Evolutionary conservation across 2,329 filamentous ascomycete genomes (phyloP), one percentile per base, ranked within the genome.

Genomic region (Podosphaera leucotricha): DNA sequence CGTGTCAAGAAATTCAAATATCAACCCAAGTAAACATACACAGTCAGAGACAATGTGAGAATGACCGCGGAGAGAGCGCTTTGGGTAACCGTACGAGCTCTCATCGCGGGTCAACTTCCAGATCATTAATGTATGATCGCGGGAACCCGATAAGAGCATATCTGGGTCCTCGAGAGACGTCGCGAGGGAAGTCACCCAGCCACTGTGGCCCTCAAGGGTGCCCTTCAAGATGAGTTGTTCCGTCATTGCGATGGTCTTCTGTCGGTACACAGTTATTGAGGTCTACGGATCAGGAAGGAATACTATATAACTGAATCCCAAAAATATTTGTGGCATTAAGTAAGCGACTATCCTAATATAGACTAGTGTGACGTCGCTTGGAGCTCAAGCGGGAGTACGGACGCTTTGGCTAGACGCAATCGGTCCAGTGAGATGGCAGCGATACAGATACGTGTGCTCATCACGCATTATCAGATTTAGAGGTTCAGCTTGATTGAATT

Each of bases 31-130:
- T 47, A 52, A 62, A 81, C 83, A 60, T 90, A 92, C 90, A 71
- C 90, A 95, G 80, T 98, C 90, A 66, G 90, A 95, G 64, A 98
- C 86, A 66, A 98, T 98, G 80, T 98, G 90, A 54, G 86, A 94
- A 77, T 98, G 90, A 62, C 90, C 90, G 71, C 92, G 80, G 58
- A 98, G 85, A 64, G 84, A 92, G 70, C 90, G 80, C 79, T 98
- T 95, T 63, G 90, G 90, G 76, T 93, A 93, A 60, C 90, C 90
- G 75, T 95, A 98, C 64, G 83, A 80, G 65, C 78, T 77, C 72
- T 95, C 90, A 68, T 95, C 86, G 69, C 90, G 87, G 67, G 90
- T 95, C 62, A 98, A 76, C 77, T 94, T 93, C 90, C 90, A 98
- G 77, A 98, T 92, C 72, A 98, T 98, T 66, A 98, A 74, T 58